These are phyloP conservation scores for Bryopsis sp. DNA, from an alignment of 139 green algal species.

Conservation along the genomic window DNA sequence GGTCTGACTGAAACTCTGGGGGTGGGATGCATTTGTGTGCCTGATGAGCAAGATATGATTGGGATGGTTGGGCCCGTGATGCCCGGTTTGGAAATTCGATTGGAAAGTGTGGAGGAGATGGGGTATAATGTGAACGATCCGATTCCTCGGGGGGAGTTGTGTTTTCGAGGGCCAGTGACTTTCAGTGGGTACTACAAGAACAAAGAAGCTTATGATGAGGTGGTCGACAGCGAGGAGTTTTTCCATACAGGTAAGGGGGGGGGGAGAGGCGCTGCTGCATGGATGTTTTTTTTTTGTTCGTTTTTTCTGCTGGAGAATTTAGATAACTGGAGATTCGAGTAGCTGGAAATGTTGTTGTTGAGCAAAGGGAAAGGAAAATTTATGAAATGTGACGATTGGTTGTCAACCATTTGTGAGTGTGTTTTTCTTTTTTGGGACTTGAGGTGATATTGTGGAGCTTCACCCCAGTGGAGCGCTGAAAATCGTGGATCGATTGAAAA, in stretches of 20 bases:
- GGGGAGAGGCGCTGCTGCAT: too few relatives aligned
- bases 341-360: too few relatives aligned
- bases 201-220: constrained; percentile 39
- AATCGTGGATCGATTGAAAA: constrained; percentile 21
- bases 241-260: constrained; percentile 32
- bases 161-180: constrained; percentile 44
- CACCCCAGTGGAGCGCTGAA: constrained; percentile 14
- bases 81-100: constrained; percentile 13
- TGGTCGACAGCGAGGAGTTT: constrained; percentile 50
- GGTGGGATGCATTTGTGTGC: constrained; percentile 9
- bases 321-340: too few relatives aligned
- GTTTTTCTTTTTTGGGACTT: constrained; percentile 13
- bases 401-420: constrained; percentile 9
- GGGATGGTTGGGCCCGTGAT: constrained; percentile 20
- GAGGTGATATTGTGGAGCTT: constrained; percentile 19
- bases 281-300: too few relatives aligned
- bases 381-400: too few relatives aligned
- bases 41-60: neutral
- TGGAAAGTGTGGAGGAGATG: constrained; percentile 43
- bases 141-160: constrained; percentile 47
- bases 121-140: constrained; percentile 32
- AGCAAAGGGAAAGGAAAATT: too few relatives aligned
- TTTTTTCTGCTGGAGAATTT: too few relatives aligned
- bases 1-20: constrained; percentile 65
- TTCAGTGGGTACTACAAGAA: constrained; percentile 65